Conservation (phyloP, 2,329 filamentous ascomycete genomes). For the Alternaria novae-zelandiae region DNA sequence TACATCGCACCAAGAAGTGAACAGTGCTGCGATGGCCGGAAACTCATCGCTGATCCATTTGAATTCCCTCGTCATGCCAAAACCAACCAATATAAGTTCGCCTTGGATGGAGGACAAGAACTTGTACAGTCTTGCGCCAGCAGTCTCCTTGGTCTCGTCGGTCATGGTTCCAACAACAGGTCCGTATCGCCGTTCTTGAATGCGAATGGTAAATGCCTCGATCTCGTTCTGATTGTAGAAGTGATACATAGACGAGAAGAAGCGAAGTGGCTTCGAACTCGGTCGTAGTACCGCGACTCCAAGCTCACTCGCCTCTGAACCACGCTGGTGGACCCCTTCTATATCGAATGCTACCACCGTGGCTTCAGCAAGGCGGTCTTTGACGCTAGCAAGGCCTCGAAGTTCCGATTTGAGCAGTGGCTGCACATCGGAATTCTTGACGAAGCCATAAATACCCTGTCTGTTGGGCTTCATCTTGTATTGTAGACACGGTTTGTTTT, state of each 20-base stretch:
- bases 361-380: background rate
- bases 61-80: background rate
- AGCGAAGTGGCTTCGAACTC: background rate
- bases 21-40: background rate
- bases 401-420: background rate
- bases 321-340: background rate
- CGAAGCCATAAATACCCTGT: background rate
- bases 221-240: background rate
- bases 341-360: background rate
- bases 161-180: background rate
- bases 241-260: background rate
- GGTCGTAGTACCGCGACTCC: background rate
- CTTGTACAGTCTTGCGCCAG: background rate
- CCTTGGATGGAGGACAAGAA: background rate
- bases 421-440: background rate
- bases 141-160: background rate
- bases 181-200: background rate
- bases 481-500: background rate
- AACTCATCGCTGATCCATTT: background rate
- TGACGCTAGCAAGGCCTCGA: background rate
- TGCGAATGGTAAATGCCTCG: background rate
- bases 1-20: background rate
- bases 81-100: background rate
- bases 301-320: background rate
- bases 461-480: background rate